A percentile compares a stretch with the other conserved stretches of the same genome.
phyloP scores from a whole-genome alignment of 345 rosid species.

The Durio zibethinus region DNA sequence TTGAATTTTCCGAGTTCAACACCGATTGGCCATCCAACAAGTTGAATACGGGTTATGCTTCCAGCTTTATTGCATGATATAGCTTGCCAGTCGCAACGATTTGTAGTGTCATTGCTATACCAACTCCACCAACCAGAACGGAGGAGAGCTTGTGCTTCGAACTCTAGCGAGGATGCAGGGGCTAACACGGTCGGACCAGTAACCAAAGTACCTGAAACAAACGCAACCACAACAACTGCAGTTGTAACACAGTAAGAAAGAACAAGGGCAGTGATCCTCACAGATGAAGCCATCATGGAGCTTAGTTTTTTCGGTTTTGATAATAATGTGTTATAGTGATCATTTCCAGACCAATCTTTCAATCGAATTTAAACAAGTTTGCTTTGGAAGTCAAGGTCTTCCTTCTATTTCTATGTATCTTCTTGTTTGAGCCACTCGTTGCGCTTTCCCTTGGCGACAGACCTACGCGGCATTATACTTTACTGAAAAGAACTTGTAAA shows the following conservation, averaged over 20 bases:
- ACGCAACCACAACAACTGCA: neutral
- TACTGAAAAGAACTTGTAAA: too few species aligned
- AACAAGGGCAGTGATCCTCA: neutral
- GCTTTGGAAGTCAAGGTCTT: neutral
- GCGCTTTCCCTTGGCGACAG: neutral
- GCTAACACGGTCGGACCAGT: neutral
- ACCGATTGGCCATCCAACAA: neutral
- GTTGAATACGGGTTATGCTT: neutral
- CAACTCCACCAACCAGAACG: neutral
- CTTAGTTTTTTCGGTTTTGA: neutral
- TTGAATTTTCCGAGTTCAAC: neutral
- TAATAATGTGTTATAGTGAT: neutral
- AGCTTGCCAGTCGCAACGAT: neutral
- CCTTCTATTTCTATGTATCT: neutral
- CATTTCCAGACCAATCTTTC: neutral
- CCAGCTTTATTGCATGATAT: neutral
- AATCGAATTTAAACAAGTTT: neutral
- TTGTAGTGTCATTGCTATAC: neutral
- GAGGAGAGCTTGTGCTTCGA: neutral
- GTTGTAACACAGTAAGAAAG: neutral
- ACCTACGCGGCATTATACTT: neutral
- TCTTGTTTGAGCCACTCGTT: neutral
- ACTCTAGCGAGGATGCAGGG: neutral
- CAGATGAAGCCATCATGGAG: neutral
- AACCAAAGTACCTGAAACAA: neutral